Evolutionary conservation across 805 yeast species (phyloP), one percentile per base, ranked within the genome.

Genomic region (Jamesozyma lodderae): DNA sequence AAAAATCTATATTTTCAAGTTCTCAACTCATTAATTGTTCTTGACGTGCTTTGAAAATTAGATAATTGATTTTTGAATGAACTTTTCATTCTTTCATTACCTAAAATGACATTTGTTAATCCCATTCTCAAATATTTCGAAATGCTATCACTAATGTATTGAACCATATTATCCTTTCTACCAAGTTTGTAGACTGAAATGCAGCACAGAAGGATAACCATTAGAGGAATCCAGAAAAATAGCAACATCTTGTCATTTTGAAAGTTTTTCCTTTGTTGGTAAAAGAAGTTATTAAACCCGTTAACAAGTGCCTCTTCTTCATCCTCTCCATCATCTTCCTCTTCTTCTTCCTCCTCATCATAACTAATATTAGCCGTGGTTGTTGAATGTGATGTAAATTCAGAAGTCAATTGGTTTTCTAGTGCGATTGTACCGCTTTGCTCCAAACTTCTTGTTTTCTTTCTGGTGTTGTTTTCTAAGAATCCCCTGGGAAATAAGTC

Each of bases 181-280:
- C 70, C 69, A 15, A 61, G 52, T 24, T 52, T 59, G 43, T 53
- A 55, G 17, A 63, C 39, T 4, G 70, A 57, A 37, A 72, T 66
- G 45, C 69, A 66, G 7, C 74, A 60, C 3, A 75, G 62, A 13
- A 78, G 59, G 20, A 81, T 58, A 16, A 78, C 48, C 40, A 85
- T 62, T 26, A 82, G 70, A 13, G 96, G 96, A 41, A 86, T 62
- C 96, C 96, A 87, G 71, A 87, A 86, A 56, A 86, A 83, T 41
- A 85, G 62, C 44, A 87, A 67, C 82, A 85, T 80, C 52, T 75
- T 79, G 60, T 87, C 96, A 51, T 84, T 80, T 48, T 60, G 63
- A 41, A 72, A 62, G 34, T 67, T 68, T 47, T 64, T 67, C 39
- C 67, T 64, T 44, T 66, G 64, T 16, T 39, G 35, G 41, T 55